Evolutionary conservation across 208 protist genomes (phyloP).

Genomic region (Angomonas ambiguus): DNA sequence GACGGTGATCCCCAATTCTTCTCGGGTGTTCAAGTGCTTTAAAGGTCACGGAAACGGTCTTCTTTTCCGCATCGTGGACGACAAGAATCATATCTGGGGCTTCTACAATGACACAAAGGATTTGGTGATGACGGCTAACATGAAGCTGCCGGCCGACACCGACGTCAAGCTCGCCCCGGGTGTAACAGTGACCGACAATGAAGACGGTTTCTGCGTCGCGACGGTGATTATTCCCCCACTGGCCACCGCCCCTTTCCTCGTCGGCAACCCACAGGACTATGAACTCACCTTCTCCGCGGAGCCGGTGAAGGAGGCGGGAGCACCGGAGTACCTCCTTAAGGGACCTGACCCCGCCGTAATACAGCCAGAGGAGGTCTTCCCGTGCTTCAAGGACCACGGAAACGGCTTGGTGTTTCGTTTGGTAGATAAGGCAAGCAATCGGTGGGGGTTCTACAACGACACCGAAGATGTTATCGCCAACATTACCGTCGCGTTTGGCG

Average conservation of each 20-base stretch:
- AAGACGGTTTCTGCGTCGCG: slow-evolving; percentile 25
- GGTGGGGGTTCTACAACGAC: slow-evolving; percentile 84
- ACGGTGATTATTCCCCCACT: slow-evolving; percentile 51
- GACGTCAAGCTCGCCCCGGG: slow-evolving; percentile 30
- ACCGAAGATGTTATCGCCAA: slow-evolving; percentile 45
- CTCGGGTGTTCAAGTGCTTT: slow-evolving; percentile 63
- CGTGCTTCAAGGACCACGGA: slow-evolving; percentile 74
- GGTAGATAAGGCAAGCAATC: slow-evolving; percentile 28
- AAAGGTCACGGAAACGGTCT: slow-evolving; percentile 72
- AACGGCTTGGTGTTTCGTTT: slow-evolving; percentile 79
- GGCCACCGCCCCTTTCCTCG: slow-evolving; percentile 50
- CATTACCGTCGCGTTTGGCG: slow-evolving; percentile 38
- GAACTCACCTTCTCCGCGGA: slow-evolving; percentile 53
- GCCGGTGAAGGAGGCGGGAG: slow-evolving; percentile 13
- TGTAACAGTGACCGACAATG: slow-evolving; percentile 17
- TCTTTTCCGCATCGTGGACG: slow-evolving; percentile 78
- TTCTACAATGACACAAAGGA: slow-evolving; percentile 86
- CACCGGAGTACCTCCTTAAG: slow-evolving; percentile 24
- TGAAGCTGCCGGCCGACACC: slow-evolving; percentile 25
- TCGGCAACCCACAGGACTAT: slow-evolving; percentile 41
- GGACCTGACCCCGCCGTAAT: slow-evolving; percentile 26
- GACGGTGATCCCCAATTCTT: slow-evolving; percentile 41
- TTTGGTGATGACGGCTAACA: slow-evolving; percentile 62
- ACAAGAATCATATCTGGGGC: slow-evolving; percentile 55
- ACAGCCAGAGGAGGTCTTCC: slow-evolving; percentile 37